phyloP scores from a whole-genome alignment of 192 early-diverging fungal species.

The Cetraspora pellucida region DNA sequence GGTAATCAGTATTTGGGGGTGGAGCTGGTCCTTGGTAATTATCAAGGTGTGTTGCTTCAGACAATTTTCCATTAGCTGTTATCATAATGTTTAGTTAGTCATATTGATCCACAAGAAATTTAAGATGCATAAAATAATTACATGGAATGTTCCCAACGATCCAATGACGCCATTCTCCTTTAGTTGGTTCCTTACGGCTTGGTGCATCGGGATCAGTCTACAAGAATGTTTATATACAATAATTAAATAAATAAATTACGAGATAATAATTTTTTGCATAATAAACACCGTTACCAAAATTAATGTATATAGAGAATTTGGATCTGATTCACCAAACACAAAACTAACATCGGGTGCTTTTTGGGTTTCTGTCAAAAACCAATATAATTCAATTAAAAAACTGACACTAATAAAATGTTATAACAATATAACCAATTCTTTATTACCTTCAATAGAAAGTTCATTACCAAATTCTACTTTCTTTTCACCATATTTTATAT shows the following conservation, averaged over 20 bases:
- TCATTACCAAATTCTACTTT: slow-evolving; percentile 38
- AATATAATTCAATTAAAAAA: background rate
- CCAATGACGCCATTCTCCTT: slow-evolving; percentile 61
- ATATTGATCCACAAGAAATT: no score
- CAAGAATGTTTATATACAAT: background rate
- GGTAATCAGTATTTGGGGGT: slow-evolving; percentile 51
- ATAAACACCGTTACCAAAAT: slow-evolving; percentile 3
- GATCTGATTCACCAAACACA: background rate
- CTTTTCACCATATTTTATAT: slow-evolving; percentile 32
- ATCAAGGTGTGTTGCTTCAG: slow-evolving; percentile 36
- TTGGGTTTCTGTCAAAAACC: background rate
- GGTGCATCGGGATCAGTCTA: slow-evolving; percentile 64
- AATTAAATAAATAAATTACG: slow-evolving; percentile 1
- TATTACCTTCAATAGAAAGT: slow-evolving; percentile 34
- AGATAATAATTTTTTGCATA: background rate
- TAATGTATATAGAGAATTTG: background rate
- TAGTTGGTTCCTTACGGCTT: slow-evolving; percentile 42
- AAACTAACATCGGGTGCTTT: slow-evolving; percentile 3
- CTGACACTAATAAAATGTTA: no score
- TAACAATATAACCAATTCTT: slow-evolving; percentile 2
- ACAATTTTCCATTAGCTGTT: slow-evolving; percentile 16
- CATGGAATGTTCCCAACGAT: slow-evolving; percentile 56
- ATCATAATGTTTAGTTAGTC: background rate
- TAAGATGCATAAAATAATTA: background rate
- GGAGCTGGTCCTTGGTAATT: slow-evolving; percentile 57